Evolutionary conservation across 495 filamentous ascomycete species (phyloP), one percentile per base, ranked within the genome.

Genomic region (Xylaria cubensis): DNA sequence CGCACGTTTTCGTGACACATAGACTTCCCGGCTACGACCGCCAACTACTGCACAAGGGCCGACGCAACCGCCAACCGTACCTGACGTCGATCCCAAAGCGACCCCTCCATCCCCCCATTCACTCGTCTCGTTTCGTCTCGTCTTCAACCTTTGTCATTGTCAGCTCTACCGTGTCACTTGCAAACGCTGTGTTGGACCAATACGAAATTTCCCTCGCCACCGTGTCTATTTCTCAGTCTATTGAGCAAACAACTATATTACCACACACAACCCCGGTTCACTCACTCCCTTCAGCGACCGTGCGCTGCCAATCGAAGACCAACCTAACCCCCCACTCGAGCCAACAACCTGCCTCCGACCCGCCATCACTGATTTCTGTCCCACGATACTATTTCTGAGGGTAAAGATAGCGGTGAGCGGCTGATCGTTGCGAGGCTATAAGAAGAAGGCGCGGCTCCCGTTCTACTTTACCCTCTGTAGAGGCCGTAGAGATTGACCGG

Each of bases 141-240:
- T 5, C 32, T 39, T 48, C 26, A 56, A 56, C 53, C 13, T 26
- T 26, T 32, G 26, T 56, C 53, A 29, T 24, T 15, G 26, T 15
- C 51, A 56, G 29, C 58, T 61, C 32, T 7, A 61, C 21, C 17
- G 58, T 61, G 32, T 61, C 10, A 61, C 19, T 61, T 21, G 32
- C 29, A 9, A n/a, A 39, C 17, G 58, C 58, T 61, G 58, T 39
- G 32, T 21, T 61, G 58, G 32, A 39, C 58, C 58, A 61, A 61
- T 61, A 36, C 58, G 21, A 36, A 1, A 2, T 2, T 9, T 59
- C 15, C 3, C 26, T 59, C 32, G 32, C 29, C 56, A 9, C 26
- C 56, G 34, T 19, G 34, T 19, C 29, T 39, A 21, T 39, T 29
- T 39, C 6, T 39, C 34, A 12, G 9, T 21, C n/a, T 32, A 32